Evolutionary conservation across 169 alveolate species (phyloP), one percentile per base, ranked within the genome.

Genomic region (Plasmodium coatneyi): DNA sequence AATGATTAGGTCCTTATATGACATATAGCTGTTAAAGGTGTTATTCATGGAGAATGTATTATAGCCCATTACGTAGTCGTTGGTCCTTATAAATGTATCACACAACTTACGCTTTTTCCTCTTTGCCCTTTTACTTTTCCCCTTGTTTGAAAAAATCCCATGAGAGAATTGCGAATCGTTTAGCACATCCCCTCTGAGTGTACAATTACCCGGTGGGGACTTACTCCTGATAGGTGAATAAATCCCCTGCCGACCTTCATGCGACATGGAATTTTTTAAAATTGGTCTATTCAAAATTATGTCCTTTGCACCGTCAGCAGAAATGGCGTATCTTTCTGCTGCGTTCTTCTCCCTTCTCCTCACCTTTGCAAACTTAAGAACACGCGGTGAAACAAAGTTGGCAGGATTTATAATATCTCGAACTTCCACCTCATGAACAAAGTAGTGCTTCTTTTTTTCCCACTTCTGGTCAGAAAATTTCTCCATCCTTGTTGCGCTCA

Each of bases 1-100:
- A 43, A 89, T 89, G 12, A 39, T 89, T 89, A 89, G 19, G 22
- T 89, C 89, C 54, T 60, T 89, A 70, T 79, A 28, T 5, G 94
- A 79, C 36, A 56, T 39, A 79, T 89, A 89, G n/a, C 22, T 56
- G 49, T 89, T 78, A 79, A 79, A 89, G 14, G 94, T 79, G 52
- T 79, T 80, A 34, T 89, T 78, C 80, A 89, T 56, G n/a, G 82
- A 46, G 71, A 56, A 22, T 14, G 86, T 39, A 32, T 89, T 89
- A 71, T 89, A 66, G n/a, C 90, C 86, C 39, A 89, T 60, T 25
- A 89, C 81, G 52, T 80, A 60, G 16, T 79, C 30, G 36, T 72
- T 7, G 3, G 89, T 66, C 14, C 71, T 80, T 41, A 79, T 66
- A 66, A 78, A 60, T 49, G 70, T 70, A 16, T 66, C 28, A 32